phyloP scores from a whole-genome alignment of 345 rosid genomes.

The Citropsis articulata region DNA sequence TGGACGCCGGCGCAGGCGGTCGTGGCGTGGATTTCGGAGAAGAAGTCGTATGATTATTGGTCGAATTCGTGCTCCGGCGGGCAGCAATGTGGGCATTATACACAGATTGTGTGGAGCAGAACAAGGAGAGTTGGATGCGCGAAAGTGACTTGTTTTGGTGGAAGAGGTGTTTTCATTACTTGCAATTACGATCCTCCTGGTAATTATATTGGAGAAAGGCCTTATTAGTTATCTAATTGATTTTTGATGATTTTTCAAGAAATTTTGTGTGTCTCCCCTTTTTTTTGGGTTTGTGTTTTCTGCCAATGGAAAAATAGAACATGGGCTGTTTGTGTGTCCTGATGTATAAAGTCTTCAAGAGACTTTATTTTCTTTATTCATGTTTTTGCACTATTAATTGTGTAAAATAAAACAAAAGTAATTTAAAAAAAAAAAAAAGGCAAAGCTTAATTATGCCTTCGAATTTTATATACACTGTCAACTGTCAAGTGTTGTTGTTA shows the following conservation, averaged over 20 bases:
- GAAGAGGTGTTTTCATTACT: slow-evolving; percentile 71
- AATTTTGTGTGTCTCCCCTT: neutral
- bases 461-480: neutral
- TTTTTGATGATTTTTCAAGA: neutral
- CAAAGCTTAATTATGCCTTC: neutral
- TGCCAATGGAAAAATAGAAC: too few relatives aligned
- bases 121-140: slow-evolving; percentile 74
- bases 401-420: neutral
- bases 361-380: neutral
- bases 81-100: slow-evolving; percentile 83
- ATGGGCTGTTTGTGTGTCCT: neutral
- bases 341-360: neutral
- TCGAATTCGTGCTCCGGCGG: slow-evolving; percentile 53
- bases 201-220: slow-evolving; percentile 80
- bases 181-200: slow-evolving; percentile 99
- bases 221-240: slow-evolving; percentile 40
- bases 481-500: neutral
- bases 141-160: slow-evolving; percentile 43
- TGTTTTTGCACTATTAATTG: neutral
- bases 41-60: slow-evolving; percentile 46
- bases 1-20: slow-evolving; percentile 76
- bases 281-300: neutral
- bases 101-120: slow-evolving; percentile 79
- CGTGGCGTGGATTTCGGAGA: slow-evolving; percentile 64
- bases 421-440: neutral